These are phyloP conservation scores for Somion occarium DNA, from an alignment of 1,284 basidiomycete genomes.

Conservation along the genomic window DNA sequence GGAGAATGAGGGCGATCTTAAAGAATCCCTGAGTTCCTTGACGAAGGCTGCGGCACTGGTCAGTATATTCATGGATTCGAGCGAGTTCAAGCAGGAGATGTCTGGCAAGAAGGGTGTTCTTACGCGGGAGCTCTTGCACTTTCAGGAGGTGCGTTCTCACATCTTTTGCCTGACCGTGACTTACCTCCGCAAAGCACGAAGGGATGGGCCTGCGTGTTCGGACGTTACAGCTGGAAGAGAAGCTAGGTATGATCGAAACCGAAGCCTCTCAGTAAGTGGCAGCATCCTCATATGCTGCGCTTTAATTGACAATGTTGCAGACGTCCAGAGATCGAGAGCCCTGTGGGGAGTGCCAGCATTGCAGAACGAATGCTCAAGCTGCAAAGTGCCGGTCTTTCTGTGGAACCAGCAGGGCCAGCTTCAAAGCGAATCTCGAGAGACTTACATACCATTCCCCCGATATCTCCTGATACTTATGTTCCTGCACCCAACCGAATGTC, in stretches of 20 bases:
- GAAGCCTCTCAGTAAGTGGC: slow-evolving; percentile 37
- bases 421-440: slow-evolving; percentile 53
- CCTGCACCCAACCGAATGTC: slow-evolving; percentile 18
- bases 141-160: slow-evolving; percentile 46
- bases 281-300: slow-evolving; percentile 3
- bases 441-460: slow-evolving; percentile 20
- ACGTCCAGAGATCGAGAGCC: slow-evolving; percentile 4
- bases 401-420: slow-evolving; percentile 31
- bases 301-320: slow-evolving; percentile 10
- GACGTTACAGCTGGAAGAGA: slow-evolving; percentile 50
- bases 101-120: slow-evolving; percentile 43
- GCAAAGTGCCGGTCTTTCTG: slow-evolving; percentile 57
- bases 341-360: slow-evolving; percentile 38
- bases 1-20: slow-evolving; percentile 55
- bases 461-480: slow-evolving; percentile 12
- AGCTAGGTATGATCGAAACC: slow-evolving; percentile 52
- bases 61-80: slow-evolving; percentile 50
- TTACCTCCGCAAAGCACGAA: slow-evolving; percentile 36
- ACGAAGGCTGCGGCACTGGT: slow-evolving; percentile 56
- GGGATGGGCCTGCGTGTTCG: slow-evolving; percentile 44
- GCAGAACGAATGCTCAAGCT: slow-evolving; percentile 70
- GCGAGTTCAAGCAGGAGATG: slow-evolving; percentile 50
- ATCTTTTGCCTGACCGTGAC: slow-evolving; percentile 9
- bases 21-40: slow-evolving; percentile 51
- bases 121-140: slow-evolving; percentile 53